phyloP scores from a whole-genome alignment of 2,329 filamentous ascomycete genomes.

The Aspergillus neoniger region DNA sequence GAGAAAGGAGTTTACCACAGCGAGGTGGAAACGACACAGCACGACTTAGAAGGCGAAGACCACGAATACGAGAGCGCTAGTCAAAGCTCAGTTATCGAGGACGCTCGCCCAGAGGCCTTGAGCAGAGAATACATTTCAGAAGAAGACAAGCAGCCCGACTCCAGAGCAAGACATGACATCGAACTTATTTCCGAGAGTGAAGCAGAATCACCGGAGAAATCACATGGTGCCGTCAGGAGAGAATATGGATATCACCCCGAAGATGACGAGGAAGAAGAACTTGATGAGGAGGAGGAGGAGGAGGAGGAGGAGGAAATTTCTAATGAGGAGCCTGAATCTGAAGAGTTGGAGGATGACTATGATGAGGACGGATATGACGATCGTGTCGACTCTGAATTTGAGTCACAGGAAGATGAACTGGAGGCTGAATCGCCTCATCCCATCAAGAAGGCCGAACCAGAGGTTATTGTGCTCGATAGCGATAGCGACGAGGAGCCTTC shows the following conservation, averaged over 20 bases:
- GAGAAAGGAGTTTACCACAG: background rate
- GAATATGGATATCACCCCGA: background rate
- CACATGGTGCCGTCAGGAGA: background rate
- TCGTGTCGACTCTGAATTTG: conserved; percentile 21
- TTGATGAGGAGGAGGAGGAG: conserved; percentile 16
- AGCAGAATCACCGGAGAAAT: background rate
- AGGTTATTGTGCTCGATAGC: conserved; percentile 46
- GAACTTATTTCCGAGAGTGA: conserved; percentile 5
- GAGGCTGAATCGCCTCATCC: conserved; percentile 5
- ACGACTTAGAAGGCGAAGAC: conserved; percentile 15
- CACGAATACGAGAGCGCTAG: background rate
- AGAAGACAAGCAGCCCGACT: conserved; percentile 15
- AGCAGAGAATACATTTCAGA: conserved; percentile 21
- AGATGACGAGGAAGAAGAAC: conserved; percentile 11
- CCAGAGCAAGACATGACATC: conserved; percentile 36
- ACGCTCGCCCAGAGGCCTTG: background rate
- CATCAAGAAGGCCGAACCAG: conserved; percentile 26
- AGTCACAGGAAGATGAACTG: conserved; percentile 16
- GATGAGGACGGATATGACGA: conserved; percentile 21
- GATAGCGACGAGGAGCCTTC: conserved; percentile 43
- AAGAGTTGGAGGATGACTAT: conserved; percentile 19
- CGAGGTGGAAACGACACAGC: background rate
- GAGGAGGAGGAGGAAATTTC: conserved; percentile 18
- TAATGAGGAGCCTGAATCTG: conserved; percentile 18
- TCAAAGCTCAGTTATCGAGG: background rate